Percentiles rank a stretch among this genome's conserved stretches.
Evolutionary conservation across 1,284 basidiomycete species (phyloP).

Genomic region (Exsudoporus floridanus): DNA sequence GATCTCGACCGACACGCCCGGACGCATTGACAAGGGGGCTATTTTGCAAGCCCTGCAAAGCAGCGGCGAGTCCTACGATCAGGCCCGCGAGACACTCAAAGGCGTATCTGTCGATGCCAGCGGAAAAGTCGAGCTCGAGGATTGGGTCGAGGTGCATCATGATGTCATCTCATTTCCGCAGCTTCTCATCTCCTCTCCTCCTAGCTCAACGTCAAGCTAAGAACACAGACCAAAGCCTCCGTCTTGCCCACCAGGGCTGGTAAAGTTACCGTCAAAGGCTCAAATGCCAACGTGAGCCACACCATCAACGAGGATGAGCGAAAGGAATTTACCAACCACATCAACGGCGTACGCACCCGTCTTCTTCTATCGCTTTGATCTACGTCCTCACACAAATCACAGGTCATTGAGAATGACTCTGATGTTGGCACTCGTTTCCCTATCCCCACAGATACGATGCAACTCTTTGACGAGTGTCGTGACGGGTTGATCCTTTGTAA

Average conservation of each 20-base stretch:
- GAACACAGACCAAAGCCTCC: slow-evolving; percentile 50
- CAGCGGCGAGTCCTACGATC: slow-evolving; percentile 88
- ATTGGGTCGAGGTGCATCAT: slow-evolving; percentile 87
- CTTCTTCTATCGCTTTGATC: neutral
- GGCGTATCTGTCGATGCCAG: slow-evolving; percentile 92
- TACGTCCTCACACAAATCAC: slow-evolving; percentile 6
- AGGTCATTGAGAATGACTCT: slow-evolving; percentile 89
- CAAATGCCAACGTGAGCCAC: slow-evolving; percentile 94
- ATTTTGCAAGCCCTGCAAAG: slow-evolving; percentile 77
- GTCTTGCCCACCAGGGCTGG: slow-evolving; percentile 77
- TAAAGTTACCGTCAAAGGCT: slow-evolving; percentile 93
- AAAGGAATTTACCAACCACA: slow-evolving; percentile 95
- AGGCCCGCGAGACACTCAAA: slow-evolving; percentile 89
- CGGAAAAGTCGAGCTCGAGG: slow-evolving; percentile 95
- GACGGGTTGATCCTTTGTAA: slow-evolving; percentile 97
- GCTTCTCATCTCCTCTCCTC: slow-evolving; percentile 17
- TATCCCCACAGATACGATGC: slow-evolving; percentile 98
- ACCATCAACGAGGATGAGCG: slow-evolving; percentile 98
- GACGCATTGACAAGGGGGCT: slow-evolving; percentile 79
- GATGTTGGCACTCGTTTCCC: slow-evolving; percentile 85
- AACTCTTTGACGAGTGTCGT: slow-evolving; percentile 95
- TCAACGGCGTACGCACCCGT: slow-evolving; percentile 70
- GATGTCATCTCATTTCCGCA: slow-evolving; percentile 16
- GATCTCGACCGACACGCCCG: slow-evolving; percentile 83
- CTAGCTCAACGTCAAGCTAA: slow-evolving; percentile 82